Conservation (phyloP, 1,284 basidiomycete genomes). For the Ustilago crameri region DNA sequence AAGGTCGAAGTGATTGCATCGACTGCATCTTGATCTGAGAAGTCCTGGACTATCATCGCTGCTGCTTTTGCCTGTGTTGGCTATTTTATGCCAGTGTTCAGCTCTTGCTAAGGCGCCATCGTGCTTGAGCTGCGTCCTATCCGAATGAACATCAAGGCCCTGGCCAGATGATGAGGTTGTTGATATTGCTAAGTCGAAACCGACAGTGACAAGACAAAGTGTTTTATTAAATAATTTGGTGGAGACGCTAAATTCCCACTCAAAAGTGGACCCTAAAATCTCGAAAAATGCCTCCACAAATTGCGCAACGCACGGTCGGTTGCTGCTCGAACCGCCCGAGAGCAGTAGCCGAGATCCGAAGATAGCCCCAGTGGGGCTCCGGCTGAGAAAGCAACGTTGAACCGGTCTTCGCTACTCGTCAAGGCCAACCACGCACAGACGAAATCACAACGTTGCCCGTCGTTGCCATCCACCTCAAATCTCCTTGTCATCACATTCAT, state of each 20-base stretch:
- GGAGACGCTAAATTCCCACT: slow-evolving; percentile 6
- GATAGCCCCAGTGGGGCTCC: slow-evolving; percentile 6
- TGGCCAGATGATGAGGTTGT: not conserved
- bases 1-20: slow-evolving; percentile 47
- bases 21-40: slow-evolving; percentile 19
- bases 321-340: slow-evolving; percentile 19
- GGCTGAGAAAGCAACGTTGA: slow-evolving; percentile 22
- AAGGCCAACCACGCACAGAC: slow-evolving; percentile 12
- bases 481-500: not conserved
- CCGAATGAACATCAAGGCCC: not conserved
- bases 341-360: not conserved
- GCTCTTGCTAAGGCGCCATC: no score
- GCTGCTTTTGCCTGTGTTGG: not conserved
- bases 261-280: slow-evolving; percentile 24
- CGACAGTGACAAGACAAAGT: no score
- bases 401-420: slow-evolving; percentile 14
- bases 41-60: not conserved
- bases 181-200: not conserved
- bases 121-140: not conserved
- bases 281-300: slow-evolving; percentile 6
- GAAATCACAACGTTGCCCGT: not conserved
- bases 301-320: not conserved
- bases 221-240: no score
- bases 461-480: not conserved
- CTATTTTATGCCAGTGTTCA: no score